Evolutionary conservation across 176 grass and related monocot genomes (phyloP), one percentile per base, ranked within the genome.

Genomic region (Urochloa ruziziensis): DNA sequence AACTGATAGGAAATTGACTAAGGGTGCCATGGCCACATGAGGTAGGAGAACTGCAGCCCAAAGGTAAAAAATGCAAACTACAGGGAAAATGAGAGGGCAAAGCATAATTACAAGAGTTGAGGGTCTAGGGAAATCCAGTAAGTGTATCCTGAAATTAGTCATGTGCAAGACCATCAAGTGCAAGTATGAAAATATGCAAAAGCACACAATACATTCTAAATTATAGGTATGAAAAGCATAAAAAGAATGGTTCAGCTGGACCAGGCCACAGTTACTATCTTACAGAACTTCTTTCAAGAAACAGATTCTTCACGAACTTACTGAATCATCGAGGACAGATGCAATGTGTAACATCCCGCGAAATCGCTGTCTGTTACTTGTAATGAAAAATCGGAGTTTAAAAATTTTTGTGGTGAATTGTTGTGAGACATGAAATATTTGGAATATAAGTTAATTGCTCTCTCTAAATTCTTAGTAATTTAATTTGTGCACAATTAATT

Each of bases 131-230:
- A 67, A 27, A 27, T 63, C 11, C 62, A 62, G 10, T 75, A 75
- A 78, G 49, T 13, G 43, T 89, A 68, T 80, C 76, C 32, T 74
- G 1, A 68, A 68, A 75, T 40, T 85, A 60, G 24, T 75, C 30
- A 27, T 67, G 75, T 28, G 52, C 5, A 66, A 65, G 47, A 58
- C 40, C 47, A 51, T 64, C 12, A 83, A n/a, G 11, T 10, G 29
- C 19, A 27, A 53, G 19, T 53, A 74, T 24, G 39, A 6, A 59
- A 33, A 63, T 71, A 64, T 25, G 30, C 75, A 84, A 56, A 79
- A 29, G 14, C 69, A 73, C 11, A 42, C 19, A 60, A 21, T 56
- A n/a, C 10, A 12, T 59, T 59, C 67, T 43, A 28, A 70, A 81
- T 81, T 29, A 14, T 30, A 39, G n/a, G 49, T 34, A 81, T 49